Base-by-base conservation (phyloP, 2,329 filamentous ascomycete species). In the Beauveria varroae region DNA sequence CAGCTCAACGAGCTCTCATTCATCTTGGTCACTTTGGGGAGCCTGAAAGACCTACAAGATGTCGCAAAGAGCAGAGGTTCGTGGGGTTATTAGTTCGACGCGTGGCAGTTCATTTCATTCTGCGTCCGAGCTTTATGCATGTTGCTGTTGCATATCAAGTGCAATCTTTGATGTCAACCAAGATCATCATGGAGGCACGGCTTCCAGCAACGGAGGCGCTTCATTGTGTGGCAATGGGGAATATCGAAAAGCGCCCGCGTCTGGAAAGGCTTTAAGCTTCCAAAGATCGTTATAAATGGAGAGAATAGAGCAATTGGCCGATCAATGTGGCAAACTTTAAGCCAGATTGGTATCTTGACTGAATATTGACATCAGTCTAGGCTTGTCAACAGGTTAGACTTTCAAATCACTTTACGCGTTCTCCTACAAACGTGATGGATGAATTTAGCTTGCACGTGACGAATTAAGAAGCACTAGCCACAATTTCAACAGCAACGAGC, bases 341-440 rank as follows among this genome's bases (percentile, higher is more conserved):
- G 49, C n/a, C 55, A 40, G 28, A 24, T 16, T 26, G 8, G 43
- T 30, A 22, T 41, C 18, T 20, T 44, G 12, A 28, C 5, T 5
- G 41, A 24, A 50, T 28, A 26, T 30, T 41, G 44, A 50, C 30
- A 28, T 49, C 20, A 41, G 14, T 41, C 30, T 12, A 1, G 30
- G 43, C 26, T 47, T 14, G 18, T n/a, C 37, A 49, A 18, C 16
- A 37, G 10, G 14, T 24, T 18, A 10, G 22, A 4, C 22, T 26
- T 28, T 18, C 16, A 34, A 30, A 56, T 22, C 58, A 61, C 58
- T 61, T 61, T 61, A 61, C 58, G 58, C 58, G 58, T 50, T 55
- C 37, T 44, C 10, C 10, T n/a, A 22, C 24, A 34, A n/a, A n/a
- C 20, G 40, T 30, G 34, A 37, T 37, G 5, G 8, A 46, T 47